These are phyloP conservation scores for Eimeria necatrix DNA, from an alignment of 169 alveolate species.

Conservation along the genomic window DNA sequence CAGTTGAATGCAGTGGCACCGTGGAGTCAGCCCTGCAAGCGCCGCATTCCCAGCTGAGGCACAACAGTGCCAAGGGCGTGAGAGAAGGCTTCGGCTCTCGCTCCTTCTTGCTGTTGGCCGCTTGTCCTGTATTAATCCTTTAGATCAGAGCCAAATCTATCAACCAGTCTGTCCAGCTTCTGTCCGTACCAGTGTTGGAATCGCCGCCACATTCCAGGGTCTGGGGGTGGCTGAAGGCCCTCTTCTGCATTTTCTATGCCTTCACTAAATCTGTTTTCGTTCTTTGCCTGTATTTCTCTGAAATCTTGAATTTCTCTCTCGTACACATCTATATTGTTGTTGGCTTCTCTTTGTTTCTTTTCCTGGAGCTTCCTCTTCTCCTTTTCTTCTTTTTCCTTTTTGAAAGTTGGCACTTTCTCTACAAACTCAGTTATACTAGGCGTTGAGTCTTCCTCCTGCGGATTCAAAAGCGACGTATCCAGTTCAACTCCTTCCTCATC, in stretches of 20 bases:
- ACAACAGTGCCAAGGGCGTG: too few species aligned
- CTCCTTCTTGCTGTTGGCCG: not conserved
- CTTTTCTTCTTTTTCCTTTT: conserved; percentile 19
- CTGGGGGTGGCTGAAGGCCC: not conserved
- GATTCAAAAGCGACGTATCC: not conserved
- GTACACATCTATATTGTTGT: conserved; percentile 2
- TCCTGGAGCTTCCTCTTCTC: not conserved
- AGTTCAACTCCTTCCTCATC: conserved; percentile 26
- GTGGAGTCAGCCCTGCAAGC: not conserved
- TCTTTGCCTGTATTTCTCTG: not conserved
- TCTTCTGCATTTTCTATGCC: conserved; percentile 14
- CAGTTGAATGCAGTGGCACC: not conserved
- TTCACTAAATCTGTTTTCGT: conserved; percentile 19
- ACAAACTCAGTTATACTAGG: conserved; percentile 18
- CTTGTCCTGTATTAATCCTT: not conserved
- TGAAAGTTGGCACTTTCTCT: not conserved
- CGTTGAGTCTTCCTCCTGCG: not conserved
- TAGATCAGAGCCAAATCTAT: conserved; percentile 16
- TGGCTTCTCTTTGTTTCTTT: not conserved
- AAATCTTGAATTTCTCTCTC: not conserved
- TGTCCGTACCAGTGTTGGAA: not conserved
- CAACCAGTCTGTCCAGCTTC: not conserved
- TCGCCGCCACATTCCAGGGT: not conserved
- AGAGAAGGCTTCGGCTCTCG: not conserved
- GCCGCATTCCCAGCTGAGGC: not conserved